A percentile compares a stretch with the other conserved stretches of the same genome.
Evolutionary conservation across 2,329 filamentous ascomycete species (phyloP).

Genomic region (Ascochyta rabiei): DNA sequence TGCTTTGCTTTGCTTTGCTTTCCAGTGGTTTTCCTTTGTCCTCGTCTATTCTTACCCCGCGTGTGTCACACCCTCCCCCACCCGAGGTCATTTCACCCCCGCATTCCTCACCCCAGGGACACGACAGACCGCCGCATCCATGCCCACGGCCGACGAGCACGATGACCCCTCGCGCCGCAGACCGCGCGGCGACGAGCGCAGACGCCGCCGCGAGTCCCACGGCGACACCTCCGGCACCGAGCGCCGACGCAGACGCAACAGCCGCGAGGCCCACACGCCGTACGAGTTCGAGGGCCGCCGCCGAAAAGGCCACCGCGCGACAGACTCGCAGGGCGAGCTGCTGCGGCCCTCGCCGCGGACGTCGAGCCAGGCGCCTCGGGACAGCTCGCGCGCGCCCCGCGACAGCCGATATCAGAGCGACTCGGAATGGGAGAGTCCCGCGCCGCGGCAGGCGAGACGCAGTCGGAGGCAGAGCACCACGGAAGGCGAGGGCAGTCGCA

Average conservation of each 20-base stretch:
- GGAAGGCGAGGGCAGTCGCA: constrained; percentile 35
- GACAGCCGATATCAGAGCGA: constrained; percentile 32
- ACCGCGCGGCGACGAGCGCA: constrained; percentile 36
- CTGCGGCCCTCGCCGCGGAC: constrained; percentile 21
- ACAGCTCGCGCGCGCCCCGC: constrained; percentile 10
- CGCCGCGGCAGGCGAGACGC: constrained; percentile 28
- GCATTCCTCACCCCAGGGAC: constrained; percentile 6
- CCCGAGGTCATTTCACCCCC: constrained; percentile 19
- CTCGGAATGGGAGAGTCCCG: constrained; percentile 37
- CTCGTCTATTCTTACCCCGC: neutral
- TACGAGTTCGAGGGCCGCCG: constrained; percentile 38
- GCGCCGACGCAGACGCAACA: constrained; percentile 27
- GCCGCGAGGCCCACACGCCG: constrained; percentile 22
- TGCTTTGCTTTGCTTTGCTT: neutral
- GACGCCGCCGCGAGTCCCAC: constrained; percentile 37
- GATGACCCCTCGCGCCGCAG: constrained; percentile 29
- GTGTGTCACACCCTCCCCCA: neutral
- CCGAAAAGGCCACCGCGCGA: constrained; percentile 46
- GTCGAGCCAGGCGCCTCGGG: constrained; percentile 21
- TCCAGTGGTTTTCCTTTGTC: neutral
- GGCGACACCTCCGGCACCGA: constrained; percentile 32
- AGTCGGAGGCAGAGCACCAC: constrained; percentile 31
- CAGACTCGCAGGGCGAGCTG: constrained; percentile 48
- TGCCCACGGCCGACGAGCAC: constrained; percentile 20
- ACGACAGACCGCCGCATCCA: neutral